Evolutionary conservation across 2,329 filamentous ascomycete species (phyloP).

Genomic region (Phyllosticta capitalensis): DNA sequence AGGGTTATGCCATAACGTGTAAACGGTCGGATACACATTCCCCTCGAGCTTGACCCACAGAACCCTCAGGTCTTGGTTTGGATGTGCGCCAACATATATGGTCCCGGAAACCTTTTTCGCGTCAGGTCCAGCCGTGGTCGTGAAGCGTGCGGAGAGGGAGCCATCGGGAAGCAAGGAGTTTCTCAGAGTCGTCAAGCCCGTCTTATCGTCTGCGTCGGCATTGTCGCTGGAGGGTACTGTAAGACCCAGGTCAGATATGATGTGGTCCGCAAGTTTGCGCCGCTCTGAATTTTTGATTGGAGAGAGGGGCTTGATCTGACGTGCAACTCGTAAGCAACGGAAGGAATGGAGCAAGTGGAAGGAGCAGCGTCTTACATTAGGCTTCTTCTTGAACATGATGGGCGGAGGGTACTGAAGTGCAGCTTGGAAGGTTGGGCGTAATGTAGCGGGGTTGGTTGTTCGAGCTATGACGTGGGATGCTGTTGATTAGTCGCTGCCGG

Average conservation of each 20-base stretch:
- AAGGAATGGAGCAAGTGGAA: not conserved
- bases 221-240: constrained; percentile 32
- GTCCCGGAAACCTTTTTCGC: constrained; percentile 53
- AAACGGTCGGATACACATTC: constrained; percentile 47
- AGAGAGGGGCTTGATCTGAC: constrained; percentile 55
- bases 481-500: not conserved
- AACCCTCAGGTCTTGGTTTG: constrained; percentile 47
- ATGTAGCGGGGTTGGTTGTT: not conserved
- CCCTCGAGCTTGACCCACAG: constrained; percentile 57
- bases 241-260: constrained; percentile 53
- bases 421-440: not conserved
- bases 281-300: constrained; percentile 59
- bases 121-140: constrained; percentile 54
- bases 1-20: constrained; percentile 57
- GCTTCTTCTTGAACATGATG: constrained; percentile 56
- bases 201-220: constrained; percentile 33
- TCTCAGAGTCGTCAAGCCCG: constrained; percentile 42
- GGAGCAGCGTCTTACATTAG: constrained; percentile 33
- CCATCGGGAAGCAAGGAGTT: constrained; percentile 55
- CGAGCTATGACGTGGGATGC: not conserved
- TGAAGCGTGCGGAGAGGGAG: constrained; percentile 53
- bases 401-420: not conserved
- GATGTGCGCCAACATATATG: constrained; percentile 52
- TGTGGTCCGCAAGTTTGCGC: constrained; percentile 56
- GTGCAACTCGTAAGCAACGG: constrained; percentile 1